phyloP scores from a whole-genome alignment of 371 early-diverging fungal species.

The Gilbertella persicaria region DNA sequence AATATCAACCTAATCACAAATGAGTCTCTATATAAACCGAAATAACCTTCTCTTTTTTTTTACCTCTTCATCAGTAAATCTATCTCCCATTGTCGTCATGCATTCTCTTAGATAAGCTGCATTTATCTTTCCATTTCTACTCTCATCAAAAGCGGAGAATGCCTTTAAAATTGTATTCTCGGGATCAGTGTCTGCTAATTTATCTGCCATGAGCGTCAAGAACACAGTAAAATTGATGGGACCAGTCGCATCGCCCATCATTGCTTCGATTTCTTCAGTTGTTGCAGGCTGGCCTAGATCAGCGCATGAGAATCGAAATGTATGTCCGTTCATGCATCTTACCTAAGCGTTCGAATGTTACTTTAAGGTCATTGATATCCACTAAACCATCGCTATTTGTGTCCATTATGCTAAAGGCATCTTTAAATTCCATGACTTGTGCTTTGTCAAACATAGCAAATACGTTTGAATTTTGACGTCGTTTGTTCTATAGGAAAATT shows the following conservation, averaged over 20 bases:
- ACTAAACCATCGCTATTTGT: slow-evolving; percentile 87
- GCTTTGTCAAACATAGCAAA: slow-evolving; percentile 98
- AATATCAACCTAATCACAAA: slow-evolving; percentile 72
- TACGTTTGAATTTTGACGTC: slow-evolving; percentile 97
- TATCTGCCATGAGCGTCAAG: slow-evolving; percentile 93
- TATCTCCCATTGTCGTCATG: slow-evolving; percentile 89
- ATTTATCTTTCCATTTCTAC: slow-evolving; percentile 78
- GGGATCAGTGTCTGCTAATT: slow-evolving; percentile 85
- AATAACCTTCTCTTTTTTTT: not conserved
- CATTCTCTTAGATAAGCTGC: slow-evolving; percentile 80
- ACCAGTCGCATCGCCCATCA: slow-evolving; percentile 89
- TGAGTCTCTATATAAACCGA: not conserved
- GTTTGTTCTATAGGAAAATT: slow-evolving; percentile 30
- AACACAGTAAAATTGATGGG: slow-evolving; percentile 93
- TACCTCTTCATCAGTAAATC: slow-evolving; percentile 91
- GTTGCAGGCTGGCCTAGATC: slow-evolving; percentile 76
- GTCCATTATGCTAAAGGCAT: slow-evolving; percentile 94
- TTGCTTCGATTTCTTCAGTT: slow-evolving; percentile 84
- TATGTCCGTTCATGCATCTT: not conserved
- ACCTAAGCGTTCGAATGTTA: slow-evolving; percentile 65
- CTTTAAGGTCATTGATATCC: slow-evolving; percentile 86
- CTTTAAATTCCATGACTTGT: slow-evolving; percentile 94
- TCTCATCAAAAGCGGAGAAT: slow-evolving; percentile 88
- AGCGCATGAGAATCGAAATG: not conserved
- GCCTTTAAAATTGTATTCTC: slow-evolving; percentile 86